Conservation (phyloP, 2,329 filamentous ascomycete species). For the Basipetospora chlamydospora region DNA sequence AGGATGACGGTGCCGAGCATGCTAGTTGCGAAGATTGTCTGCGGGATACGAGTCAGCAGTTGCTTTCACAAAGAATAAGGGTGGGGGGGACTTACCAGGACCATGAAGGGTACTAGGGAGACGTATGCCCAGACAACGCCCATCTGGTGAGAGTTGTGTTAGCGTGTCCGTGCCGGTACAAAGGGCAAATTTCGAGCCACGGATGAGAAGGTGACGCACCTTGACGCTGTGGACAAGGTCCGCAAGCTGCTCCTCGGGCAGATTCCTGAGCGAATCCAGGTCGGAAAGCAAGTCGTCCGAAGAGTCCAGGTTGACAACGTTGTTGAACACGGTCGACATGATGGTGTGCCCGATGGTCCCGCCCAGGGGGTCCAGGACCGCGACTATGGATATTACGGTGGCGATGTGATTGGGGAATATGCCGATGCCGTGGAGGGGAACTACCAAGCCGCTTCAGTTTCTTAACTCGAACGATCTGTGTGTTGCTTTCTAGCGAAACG, state of each 20-base stretch:
- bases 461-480: no score
- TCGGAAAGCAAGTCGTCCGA: not conserved
- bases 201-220: not conserved
- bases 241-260: not conserved
- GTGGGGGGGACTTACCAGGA: not conserved
- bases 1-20: conserved; percentile 3
- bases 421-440: conserved; percentile 46
- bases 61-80: no score
- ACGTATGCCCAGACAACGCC: conserved; percentile 3
- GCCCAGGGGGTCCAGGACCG: conserved; percentile 46
- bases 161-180: no score
- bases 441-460: no score
- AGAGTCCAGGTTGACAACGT: conserved; percentile 22
- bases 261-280: not conserved
- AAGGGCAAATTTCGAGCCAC: not conserved
- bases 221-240: not conserved
- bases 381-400: conserved; percentile 42
- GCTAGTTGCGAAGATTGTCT: not conserved
- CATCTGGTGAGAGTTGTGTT: not conserved
- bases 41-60: not conserved
- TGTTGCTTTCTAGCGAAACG: no score
- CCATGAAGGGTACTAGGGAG: conserved; percentile 2
- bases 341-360: conserved; percentile 51
- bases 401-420: conserved; percentile 44
- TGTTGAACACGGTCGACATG: conserved; percentile 57